Percentiles rank a stretch among this genome's conserved stretches.
These are phyloP conservation scores for Epichloe sylvatica DNA, from an alignment of 2,329 filamentous ascomycete species.

Conservation along the genomic window DNA sequence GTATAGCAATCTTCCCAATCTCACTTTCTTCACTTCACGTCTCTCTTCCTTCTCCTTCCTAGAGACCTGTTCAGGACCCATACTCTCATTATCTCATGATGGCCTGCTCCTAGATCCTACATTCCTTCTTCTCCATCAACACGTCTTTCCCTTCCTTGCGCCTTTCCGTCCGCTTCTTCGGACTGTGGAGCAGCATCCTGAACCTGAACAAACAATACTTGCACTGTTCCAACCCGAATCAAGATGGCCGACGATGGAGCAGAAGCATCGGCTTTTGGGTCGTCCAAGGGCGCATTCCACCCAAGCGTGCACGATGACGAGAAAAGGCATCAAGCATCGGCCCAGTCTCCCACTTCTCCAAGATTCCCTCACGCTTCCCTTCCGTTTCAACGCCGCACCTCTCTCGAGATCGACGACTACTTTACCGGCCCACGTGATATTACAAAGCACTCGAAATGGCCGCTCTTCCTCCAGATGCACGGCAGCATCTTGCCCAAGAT, in stretches of 20 bases:
- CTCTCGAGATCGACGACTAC: slow-evolving; percentile 44
- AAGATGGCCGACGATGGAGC: slow-evolving; percentile 1
- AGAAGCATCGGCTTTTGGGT: neutral
- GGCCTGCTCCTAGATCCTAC: neutral
- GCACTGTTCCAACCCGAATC: neutral
- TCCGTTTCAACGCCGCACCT: slow-evolving; percentile 16
- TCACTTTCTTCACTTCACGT: neutral
- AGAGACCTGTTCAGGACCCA: neutral
- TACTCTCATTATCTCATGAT: neutral
- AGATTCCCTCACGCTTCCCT: neutral
- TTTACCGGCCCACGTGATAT: slow-evolving; percentile 56
- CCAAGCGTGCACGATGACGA: neutral
- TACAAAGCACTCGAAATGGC: slow-evolving; percentile 62
- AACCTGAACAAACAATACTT: neutral
- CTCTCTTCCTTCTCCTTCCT: neutral
- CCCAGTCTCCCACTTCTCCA: slow-evolving; percentile 1
- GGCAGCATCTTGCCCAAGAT: slow-evolving; percentile 63
- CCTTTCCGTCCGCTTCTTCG: slow-evolving; percentile 6
- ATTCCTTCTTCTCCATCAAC: neutral
- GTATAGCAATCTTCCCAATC: neutral
- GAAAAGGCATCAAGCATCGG: neutral
- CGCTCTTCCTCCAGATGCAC: slow-evolving; percentile 60
- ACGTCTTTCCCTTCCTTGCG: neutral
- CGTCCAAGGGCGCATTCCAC: neutral
- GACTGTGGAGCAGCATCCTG: slow-evolving; percentile 6